phyloP scores from a whole-genome alignment of 2,329 filamentous ascomycete genomes.

The Pseudogymnoascus sp. region DNA sequence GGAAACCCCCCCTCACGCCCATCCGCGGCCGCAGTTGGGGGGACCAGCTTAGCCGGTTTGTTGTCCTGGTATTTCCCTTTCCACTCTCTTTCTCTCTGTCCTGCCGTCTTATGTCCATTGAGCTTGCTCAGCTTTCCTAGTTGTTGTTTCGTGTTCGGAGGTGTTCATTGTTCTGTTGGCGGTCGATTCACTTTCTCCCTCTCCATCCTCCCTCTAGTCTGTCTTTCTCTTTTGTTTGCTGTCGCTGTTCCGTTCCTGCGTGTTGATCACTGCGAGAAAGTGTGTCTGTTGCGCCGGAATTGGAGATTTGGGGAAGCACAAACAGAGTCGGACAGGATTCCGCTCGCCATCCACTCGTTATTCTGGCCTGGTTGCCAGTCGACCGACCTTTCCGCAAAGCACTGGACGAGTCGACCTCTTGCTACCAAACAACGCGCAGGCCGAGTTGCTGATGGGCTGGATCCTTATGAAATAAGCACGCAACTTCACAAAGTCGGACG shows the following conservation, averaged over 20 bases:
- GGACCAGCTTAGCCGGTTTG: not conserved
- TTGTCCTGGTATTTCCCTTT: not conserved
- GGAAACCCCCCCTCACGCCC: not conserved
- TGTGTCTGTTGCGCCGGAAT: not conserved
- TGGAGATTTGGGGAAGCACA: not conserved
- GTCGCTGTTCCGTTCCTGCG: conserved; percentile 14
- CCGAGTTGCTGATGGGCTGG: not conserved
- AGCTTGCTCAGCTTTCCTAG: conserved; percentile 2
- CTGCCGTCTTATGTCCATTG: conserved; percentile 3
- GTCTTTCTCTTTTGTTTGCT: conserved; percentile 16
- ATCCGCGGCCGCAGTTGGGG: not conserved
- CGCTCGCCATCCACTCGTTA: conserved; percentile 18
- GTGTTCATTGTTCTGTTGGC: conserved; percentile 10
- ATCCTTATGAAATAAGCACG: not conserved
- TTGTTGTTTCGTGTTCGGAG: conserved; percentile 2
- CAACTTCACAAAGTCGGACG: not conserved
- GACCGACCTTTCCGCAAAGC: conserved; percentile 21
- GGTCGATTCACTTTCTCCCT: conserved; percentile 16
- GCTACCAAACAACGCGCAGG: not conserved
- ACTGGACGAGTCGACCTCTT: not conserved
- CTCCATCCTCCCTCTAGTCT: conserved; percentile 18
- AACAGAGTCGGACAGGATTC: conserved; percentile 2
- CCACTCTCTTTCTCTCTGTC: conserved; percentile 1
- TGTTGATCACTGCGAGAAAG: conserved; percentile 7
- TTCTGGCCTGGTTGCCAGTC: conserved; percentile 25